Evolutionary conservation across 768 basidiomycete species (phyloP), one percentile per base, ranked within the genome.

Genomic region (Xerocomellus chrysenteron): DNA sequence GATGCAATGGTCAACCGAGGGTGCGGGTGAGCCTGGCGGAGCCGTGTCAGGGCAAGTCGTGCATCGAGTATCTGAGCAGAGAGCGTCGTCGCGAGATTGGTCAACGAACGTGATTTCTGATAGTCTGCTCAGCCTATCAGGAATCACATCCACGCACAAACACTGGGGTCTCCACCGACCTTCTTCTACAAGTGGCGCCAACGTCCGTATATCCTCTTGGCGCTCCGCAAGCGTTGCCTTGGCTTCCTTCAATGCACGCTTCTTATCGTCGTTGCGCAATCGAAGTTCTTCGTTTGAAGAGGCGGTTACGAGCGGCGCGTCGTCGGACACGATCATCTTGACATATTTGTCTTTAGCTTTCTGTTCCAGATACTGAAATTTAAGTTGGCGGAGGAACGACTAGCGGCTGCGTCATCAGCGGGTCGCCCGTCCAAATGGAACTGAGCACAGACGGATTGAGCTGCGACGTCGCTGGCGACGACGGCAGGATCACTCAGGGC

Each of bases 281-380:
- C 78, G 73, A 10, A 91, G 78, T 21, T 79, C 80, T 57, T 87
- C 83, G 63, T 94, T 94, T 58, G 88, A 86, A n/a, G 87, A 87
- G 9, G 84, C 84, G 6, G 87, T 88, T 40, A 94, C 83, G 56
- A 86, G 82, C 3, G 88, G 88, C 0, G 91, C 89, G 55, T 94
- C 90, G 59, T 94, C 88, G 67, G 86, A 90, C 47, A 93, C 87
- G 63, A 95, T 93, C 1, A 85, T 86, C 68, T 88, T 88, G 63
- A 94, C 80, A 65, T 94, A 95, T 71, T 88, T 86, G 64, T 92
- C 85, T 67, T 95, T 96, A 4, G 94, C 90, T 61, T 93, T 90
- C 69, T 93, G 90, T 65, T 96, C 92, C 17, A 94, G 75, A 67
- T 92, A 94, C 60, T 90, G 88, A 65, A 92, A 93, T 72, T 95